Percentiles rank a stretch among this genome's conserved stretches.
These are phyloP conservation scores for Lipomyces chichibuensis DNA, from an alignment of 805 yeast species.

Conservation along the genomic window DNA sequence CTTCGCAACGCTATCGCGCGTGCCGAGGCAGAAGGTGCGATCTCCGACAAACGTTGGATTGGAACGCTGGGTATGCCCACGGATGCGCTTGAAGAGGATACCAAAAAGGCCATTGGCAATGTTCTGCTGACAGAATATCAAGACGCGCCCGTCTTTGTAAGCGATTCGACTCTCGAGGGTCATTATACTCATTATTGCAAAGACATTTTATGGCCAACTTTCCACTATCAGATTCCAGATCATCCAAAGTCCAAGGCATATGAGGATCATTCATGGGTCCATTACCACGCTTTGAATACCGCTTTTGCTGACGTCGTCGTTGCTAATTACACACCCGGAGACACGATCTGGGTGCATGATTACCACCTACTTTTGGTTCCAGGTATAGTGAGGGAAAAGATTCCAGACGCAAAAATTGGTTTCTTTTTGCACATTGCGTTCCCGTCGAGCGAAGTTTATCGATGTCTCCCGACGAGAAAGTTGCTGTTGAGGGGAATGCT, in stretches of 20 bases:
- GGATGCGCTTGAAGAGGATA: constrained; percentile 67
- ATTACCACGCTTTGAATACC: constrained; percentile 75
- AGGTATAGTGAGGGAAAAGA: constrained; percentile 68
- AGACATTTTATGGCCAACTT: constrained; percentile 94
- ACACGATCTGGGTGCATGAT: constrained; percentile 90
- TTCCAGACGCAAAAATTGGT: constrained; percentile 87
- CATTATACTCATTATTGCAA: constrained; percentile 91
- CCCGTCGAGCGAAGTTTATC: constrained; percentile 92
- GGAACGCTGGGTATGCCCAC: constrained; percentile 94
- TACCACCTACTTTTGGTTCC: constrained; percentile 90
- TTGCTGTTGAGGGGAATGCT: constrained; percentile 76
- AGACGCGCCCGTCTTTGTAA: constrained; percentile 69
- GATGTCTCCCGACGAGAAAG: constrained; percentile 88
- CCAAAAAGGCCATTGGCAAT: constrained; percentile 57
- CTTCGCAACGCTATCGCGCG: constrained; percentile 78
- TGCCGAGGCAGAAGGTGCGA: constrained; percentile 48
- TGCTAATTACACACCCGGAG: constrained; percentile 65
- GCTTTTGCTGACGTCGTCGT: constrained; percentile 76
- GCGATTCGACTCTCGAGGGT: constrained; percentile 82
- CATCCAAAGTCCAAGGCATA: constrained; percentile 91
- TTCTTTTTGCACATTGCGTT: constrained; percentile 91
- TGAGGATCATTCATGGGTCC: constrained; percentile 93
- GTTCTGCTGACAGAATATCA: constrained; percentile 52
- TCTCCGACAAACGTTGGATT: constrained; percentile 62
- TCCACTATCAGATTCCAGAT: constrained; percentile 93